Percentiles rank a stretch among this genome's conserved stretches.
Evolutionary conservation across 2,329 filamentous ascomycete genomes (phyloP).

Genomic region (Nannizzia gypsea): DNA sequence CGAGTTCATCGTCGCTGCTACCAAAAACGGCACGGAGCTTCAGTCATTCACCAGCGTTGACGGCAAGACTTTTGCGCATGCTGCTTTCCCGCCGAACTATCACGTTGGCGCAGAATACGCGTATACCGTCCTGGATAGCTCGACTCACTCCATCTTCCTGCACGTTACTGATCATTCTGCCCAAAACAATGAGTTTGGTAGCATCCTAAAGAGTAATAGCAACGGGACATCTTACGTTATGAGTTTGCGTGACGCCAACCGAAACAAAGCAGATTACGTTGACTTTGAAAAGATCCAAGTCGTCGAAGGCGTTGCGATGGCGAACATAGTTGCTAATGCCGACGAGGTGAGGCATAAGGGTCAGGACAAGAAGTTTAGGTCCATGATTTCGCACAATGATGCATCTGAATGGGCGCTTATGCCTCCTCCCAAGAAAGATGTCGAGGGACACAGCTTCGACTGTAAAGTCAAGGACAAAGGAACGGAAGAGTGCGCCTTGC

Average conservation of each 20-base stretch:
- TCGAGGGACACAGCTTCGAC: slow-evolving; percentile 56
- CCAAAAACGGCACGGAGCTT: slow-evolving; percentile 52
- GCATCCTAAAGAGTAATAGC: slow-evolving; percentile 94
- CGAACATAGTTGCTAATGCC: slow-evolving; percentile 71
- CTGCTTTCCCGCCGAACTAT: slow-evolving; percentile 78
- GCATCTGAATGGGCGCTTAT: slow-evolving; percentile 76
- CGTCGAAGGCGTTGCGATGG: slow-evolving; percentile 77
- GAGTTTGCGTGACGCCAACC: slow-evolving; percentile 69
- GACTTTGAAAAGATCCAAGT: slow-evolving; percentile 95
- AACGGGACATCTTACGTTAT: slow-evolving; percentile 93
- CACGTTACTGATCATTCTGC: slow-evolving; percentile 70
- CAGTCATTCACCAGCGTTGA: slow-evolving; percentile 76
- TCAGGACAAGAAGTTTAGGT: slow-evolving; percentile 67
- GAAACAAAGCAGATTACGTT: slow-evolving; percentile 63
- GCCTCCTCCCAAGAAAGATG: slow-evolving; percentile 57
- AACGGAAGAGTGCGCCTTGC: slow-evolving; percentile 62
- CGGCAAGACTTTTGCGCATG: slow-evolving; percentile 67
- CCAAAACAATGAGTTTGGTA: slow-evolving; percentile 59
- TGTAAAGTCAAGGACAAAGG: slow-evolving; percentile 49
- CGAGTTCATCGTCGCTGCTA: slow-evolving; percentile 87
- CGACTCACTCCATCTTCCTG: slow-evolving; percentile 84
- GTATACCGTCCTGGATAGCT: slow-evolving; percentile 91
- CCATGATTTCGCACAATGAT: slow-evolving; percentile 92
- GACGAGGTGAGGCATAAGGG: slow-evolving; percentile 51
- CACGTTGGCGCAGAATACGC: slow-evolving; percentile 63